Base-by-base conservation (phyloP, 768 basidiomycete species). In the Leccinum broughii region DNA sequence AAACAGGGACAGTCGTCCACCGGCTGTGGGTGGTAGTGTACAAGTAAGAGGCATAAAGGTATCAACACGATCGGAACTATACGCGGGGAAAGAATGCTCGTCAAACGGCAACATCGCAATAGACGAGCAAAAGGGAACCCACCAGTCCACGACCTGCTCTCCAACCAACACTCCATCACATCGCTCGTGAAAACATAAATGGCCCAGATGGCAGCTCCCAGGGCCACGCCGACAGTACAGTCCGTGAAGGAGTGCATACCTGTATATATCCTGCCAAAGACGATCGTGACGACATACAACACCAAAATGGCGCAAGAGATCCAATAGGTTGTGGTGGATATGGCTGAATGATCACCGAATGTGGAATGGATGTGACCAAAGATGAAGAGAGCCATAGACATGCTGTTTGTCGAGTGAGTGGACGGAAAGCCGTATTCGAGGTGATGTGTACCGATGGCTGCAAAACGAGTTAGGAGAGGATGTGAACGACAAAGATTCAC, bases 1-100 rank as follows among this genome's bases (percentile, higher is more conserved):
- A 97, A 99, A 75, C 96, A 98, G 2, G 96, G 96, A 65, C 96
- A 98, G 67, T 96, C 93, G 59, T 98, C 95, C 9, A 96, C 91
- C 0, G 96, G 96, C 65, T 95, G 90, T 0, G 95, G 94, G 68
- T 95, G 93, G 62, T 91, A 86, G 68, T 94, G 89, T n/a, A 95
- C 88, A 20, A 90, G 76, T 5, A 91, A 76, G 14, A 93, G 76
- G 58, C 83, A 85, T n/a, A 90, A 62, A 0, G 86, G 81, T 28
- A 89, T 78, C 48, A 86, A 72, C 10, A 82, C 80, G 39, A 83
- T 68, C 7, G 89, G 89, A n/a, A 89, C 85, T 78, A 65, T 14
- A 26, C 22, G 54, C 41, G 26, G 6, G 22, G n/a, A 10, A 49
- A 55, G 24, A 46, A 20, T 13, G 32, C 49, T 44, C 46, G 46